Evolutionary conservation across 176 grass and related monocot species (phyloP).

Genomic region (Paspalum notatum): DNA sequence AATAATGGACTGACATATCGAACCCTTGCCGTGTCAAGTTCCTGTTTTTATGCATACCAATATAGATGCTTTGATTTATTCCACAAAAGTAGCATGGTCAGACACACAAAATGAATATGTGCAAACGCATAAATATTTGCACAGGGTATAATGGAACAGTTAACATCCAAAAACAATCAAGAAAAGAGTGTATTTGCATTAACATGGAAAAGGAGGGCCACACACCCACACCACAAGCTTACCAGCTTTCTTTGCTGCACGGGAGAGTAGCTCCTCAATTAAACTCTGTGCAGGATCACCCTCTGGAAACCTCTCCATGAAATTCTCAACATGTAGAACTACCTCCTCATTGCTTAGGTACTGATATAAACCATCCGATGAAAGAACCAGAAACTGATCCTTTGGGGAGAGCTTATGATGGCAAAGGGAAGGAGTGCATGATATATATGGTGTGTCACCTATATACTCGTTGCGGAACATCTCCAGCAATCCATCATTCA

Average conservation of each 20-base stretch:
- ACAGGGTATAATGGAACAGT: neutral
- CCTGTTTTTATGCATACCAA: neutral
- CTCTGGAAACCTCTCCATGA: constrained; percentile 90
- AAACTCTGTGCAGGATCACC: constrained; percentile 94
- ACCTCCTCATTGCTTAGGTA: constrained; percentile 95
- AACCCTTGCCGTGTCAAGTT: neutral
- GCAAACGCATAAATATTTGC: constrained; percentile 25
- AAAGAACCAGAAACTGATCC: constrained; percentile 90
- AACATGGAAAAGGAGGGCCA: constrained; percentile 6
- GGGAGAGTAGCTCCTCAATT: constrained; percentile 88
- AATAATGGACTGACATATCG: neutral
- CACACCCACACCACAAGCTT: constrained; percentile 29
- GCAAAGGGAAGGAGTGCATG: constrained; percentile 76
- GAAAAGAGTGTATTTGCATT: neutral
- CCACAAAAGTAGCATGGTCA: neutral
- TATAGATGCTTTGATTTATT: neutral
- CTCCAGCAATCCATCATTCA: constrained; percentile 79
- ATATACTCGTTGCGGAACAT: constrained; percentile 89
- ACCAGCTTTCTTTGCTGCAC: constrained; percentile 93
- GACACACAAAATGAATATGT: neutral
- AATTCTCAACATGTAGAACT: constrained; percentile 87
- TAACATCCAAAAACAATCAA: constrained; percentile 31
- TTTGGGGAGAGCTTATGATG: constrained; percentile 68
- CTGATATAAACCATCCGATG: constrained; percentile 93
- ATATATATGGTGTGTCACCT: constrained; percentile 75